phyloP scores from a whole-genome alignment of 2,329 filamentous ascomycete genomes.

The Diplocarpon rosae region DNA sequence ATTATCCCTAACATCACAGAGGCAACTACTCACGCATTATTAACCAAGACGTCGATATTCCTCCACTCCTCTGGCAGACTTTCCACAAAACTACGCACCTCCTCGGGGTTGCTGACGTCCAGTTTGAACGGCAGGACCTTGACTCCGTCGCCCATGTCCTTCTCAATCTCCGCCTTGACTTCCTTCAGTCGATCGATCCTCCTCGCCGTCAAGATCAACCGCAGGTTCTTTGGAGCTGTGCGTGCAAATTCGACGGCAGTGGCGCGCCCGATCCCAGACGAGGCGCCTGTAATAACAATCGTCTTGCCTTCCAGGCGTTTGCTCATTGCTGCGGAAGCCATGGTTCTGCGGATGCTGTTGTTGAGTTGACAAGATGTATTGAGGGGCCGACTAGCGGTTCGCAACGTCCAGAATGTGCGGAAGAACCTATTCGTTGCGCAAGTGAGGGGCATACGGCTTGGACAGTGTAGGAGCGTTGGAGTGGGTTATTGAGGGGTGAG shows the following conservation, averaged over 20 bases:
- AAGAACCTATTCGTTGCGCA: conserved; percentile 6
- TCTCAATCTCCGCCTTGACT: conserved; percentile 63
- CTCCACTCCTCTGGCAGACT: conserved; percentile 71
- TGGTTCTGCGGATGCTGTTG: conserved; percentile 31
- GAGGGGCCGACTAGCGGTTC: neutral
- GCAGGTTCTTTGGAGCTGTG: conserved; percentile 67
- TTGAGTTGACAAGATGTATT: neutral
- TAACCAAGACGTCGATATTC: conserved; percentile 80
- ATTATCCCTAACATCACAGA: conserved; percentile 33
- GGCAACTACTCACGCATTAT: conserved; percentile 57
- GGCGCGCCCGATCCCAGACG: conserved; percentile 76
- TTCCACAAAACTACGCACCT: conserved; percentile 62
- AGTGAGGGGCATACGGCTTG: conserved; percentile 9
- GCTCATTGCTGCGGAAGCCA: conserved; percentile 55
- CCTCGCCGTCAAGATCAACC: conserved; percentile 80
- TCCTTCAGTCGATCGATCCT: conserved; percentile 68
- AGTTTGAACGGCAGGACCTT: conserved; percentile 74
- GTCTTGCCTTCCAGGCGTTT: conserved; percentile 91
- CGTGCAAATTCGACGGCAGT: conserved; percentile 88
- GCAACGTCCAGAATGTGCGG: conserved; percentile 7
- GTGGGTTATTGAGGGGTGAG: neutral
- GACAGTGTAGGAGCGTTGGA: neutral
- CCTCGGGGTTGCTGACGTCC: conserved; percentile 71
- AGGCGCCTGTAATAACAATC: conserved; percentile 82
- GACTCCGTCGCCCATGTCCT: conserved; percentile 68